Conservation (phyloP, 169 alveolate species). For the Amoebophrya sp. region DNA sequence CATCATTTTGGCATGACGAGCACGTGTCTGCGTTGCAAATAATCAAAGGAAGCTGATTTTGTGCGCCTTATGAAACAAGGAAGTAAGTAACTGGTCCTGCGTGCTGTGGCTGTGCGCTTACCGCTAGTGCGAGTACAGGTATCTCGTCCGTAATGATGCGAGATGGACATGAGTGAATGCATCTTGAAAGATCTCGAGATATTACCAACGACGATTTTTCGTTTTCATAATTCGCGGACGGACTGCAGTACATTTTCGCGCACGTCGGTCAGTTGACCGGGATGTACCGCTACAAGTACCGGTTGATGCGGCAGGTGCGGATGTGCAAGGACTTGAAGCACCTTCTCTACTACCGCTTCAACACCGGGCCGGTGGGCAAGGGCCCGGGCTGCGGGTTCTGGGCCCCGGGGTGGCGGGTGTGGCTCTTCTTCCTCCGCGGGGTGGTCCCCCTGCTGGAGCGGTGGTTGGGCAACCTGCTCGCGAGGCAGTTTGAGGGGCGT, state of each 20-base stretch:
- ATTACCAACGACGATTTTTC: no score
- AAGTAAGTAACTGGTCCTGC: no score
- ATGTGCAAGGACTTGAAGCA: conserved; percentile 99
- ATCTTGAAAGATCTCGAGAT: no score
- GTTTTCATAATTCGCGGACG: no score
- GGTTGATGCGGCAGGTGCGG: conserved; percentile 96
- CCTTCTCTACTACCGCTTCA: conserved; percentile 96
- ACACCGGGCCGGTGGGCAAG: conserved; percentile 99
- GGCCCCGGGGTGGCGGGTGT: conserved; percentile 99
- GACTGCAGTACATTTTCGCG: conserved; percentile 94
- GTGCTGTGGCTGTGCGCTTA: no score
- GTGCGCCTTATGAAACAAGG: no score
- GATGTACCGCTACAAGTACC: conserved; percentile 98
- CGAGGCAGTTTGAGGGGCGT: conserved; percentile 98
- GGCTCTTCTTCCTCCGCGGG: conserved; percentile 98
- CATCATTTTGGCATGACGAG: no score
- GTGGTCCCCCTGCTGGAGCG: conserved; percentile 98
- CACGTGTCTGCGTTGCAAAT: no score
- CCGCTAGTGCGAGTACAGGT: no score
- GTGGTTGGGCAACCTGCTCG: conserved; percentile 97
- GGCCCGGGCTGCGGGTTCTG: conserved; percentile 99
- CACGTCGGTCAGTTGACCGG: conserved; percentile 99
- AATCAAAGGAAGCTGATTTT: no score
- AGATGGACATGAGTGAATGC: no score
- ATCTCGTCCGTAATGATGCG: no score